phyloP scores from a whole-genome alignment of 495 filamentous ascomycete species.

The Letharia lupina region DNA sequence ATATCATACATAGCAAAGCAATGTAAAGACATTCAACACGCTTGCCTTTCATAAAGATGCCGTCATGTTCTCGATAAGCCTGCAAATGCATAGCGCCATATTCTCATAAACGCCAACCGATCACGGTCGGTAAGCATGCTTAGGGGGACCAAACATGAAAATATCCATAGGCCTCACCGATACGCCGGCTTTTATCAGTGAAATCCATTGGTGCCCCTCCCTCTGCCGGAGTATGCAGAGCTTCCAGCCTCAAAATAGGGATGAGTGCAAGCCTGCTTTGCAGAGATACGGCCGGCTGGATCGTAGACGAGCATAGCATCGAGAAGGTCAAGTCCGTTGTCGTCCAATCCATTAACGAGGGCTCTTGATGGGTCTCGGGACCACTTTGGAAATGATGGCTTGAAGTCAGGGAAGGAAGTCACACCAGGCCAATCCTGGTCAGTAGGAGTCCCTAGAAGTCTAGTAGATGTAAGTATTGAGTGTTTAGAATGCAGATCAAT shows the following conservation, averaged over 20 bases:
- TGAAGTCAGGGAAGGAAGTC: constrained; percentile 96
- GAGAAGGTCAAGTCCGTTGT: constrained; percentile 76
- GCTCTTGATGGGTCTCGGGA: constrained; percentile 53
- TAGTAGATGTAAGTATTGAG: constrained; percentile 29
- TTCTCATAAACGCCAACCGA: constrained; percentile 12
- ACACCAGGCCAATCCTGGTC: constrained; percentile 92
- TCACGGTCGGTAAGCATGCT: constrained; percentile 3
- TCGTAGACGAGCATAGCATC: constrained; percentile 89
- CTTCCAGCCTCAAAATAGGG: constrained; percentile 80
- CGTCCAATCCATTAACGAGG: constrained; percentile 58
- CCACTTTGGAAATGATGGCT: constrained; percentile 95
- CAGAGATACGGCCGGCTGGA: constrained; percentile 84
- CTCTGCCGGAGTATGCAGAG: constrained; percentile 43
- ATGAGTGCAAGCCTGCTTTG: constrained; percentile 88
- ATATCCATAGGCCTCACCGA: background rate
- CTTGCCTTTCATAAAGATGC: constrained; percentile 13
- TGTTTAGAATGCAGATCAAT: background rate
- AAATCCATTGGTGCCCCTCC: constrained; percentile 34
- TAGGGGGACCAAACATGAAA: background rate
- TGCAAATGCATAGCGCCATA: constrained; percentile 15
- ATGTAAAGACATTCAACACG: constrained; percentile 11
- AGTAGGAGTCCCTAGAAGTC: constrained; percentile 82
- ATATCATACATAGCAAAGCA: constrained; percentile 15
- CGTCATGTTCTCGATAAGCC: background rate
- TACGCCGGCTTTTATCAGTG: constrained; percentile 26